phyloP scores from a whole-genome alignment of 345 rosid species.

The Corchorus olitorius region DNA sequence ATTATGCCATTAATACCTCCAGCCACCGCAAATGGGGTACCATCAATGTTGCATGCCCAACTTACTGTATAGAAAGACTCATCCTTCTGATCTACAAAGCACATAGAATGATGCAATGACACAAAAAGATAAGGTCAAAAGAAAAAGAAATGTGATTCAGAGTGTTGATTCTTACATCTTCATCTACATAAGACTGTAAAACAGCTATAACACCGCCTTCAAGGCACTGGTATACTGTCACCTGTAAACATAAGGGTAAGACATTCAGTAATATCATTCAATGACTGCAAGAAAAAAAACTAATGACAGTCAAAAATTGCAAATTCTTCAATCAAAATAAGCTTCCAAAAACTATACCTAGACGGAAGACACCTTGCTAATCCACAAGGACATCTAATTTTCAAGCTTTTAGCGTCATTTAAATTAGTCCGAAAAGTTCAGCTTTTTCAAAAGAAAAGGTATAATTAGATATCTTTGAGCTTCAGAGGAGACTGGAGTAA shows the following conservation, averaged over 20 bases:
- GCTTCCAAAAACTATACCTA: constrained; percentile 13
- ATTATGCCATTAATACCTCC: constrained; percentile 94
- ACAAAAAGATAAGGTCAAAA: neutral
- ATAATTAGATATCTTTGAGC: neutral
- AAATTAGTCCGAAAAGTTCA: neutral
- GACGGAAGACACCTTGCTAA: neutral
- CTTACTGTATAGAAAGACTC: constrained; percentile 94
- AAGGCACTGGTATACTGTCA: constrained; percentile 90
- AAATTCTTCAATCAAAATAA: neutral
- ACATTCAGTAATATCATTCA: neutral
- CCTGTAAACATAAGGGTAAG: constrained; percentile 39
- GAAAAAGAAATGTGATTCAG: neutral
- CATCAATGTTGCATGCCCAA: constrained; percentile 79
- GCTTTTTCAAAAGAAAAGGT: neutral
- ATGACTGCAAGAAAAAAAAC: constrained; percentile 1
- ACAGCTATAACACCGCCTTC: constrained; percentile 86
- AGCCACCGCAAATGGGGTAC: constrained; percentile 71
- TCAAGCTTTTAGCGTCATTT: neutral
- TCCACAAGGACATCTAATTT: neutral
- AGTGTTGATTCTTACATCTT: constrained; percentile 64
- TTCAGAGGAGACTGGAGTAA: neutral
- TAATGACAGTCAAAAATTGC: neutral
- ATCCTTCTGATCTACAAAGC: constrained; percentile 83
- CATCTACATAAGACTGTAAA: constrained; percentile 83
- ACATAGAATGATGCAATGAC: constrained; percentile 33